Evolutionary conservation across 345 rosid species (phyloP).

Genomic region (Chamaenerion angustifolium): DNA sequence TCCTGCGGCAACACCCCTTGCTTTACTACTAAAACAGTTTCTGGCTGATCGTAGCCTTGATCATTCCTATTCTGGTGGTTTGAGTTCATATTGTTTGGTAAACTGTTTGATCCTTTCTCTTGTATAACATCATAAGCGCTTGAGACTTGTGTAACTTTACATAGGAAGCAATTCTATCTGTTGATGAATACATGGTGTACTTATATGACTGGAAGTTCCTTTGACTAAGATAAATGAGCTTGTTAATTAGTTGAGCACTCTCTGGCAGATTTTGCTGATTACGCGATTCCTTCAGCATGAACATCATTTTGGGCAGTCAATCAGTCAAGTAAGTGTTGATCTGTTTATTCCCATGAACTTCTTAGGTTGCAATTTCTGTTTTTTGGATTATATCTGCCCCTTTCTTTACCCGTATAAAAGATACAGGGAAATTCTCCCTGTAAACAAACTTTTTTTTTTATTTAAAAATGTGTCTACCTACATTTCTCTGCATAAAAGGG

Average conservation of each 20-base stretch:
- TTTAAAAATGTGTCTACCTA: too few species aligned
- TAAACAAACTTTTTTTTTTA: too few species aligned
- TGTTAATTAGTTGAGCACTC: background rate
- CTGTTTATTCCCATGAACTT: background rate
- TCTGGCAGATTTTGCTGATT: conserved; percentile 63
- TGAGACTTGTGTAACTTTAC: background rate
- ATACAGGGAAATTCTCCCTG: too few species aligned
- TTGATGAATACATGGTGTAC: too few species aligned
- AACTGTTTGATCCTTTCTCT: conserved; percentile 7
- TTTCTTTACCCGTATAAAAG: too few species aligned
- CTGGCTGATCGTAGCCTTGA: conserved; percentile 97
- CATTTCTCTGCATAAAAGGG: too few species aligned
- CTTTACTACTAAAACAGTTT: conserved; percentile 92
- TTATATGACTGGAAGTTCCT: too few species aligned
- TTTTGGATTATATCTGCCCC: background rate
- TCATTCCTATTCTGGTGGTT: conserved; percentile 95
- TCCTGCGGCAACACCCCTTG: conserved; percentile 92
- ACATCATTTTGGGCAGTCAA: conserved; percentile 79
- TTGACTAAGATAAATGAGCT: background rate
- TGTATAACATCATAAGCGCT: background rate
- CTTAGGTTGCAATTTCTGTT: background rate
- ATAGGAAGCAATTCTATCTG: too few species aligned
- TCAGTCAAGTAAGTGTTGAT: conserved; percentile 50
- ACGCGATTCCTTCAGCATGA: conserved; percentile 92
- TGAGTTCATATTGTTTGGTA: conserved; percentile 95